A percentile compares a stretch with the other conserved stretches of the same genome.
These are phyloP conservation scores for Vanrija sp. DNA, from an alignment of 1,284 basidiomycete species.

Conservation along the genomic window DNA sequence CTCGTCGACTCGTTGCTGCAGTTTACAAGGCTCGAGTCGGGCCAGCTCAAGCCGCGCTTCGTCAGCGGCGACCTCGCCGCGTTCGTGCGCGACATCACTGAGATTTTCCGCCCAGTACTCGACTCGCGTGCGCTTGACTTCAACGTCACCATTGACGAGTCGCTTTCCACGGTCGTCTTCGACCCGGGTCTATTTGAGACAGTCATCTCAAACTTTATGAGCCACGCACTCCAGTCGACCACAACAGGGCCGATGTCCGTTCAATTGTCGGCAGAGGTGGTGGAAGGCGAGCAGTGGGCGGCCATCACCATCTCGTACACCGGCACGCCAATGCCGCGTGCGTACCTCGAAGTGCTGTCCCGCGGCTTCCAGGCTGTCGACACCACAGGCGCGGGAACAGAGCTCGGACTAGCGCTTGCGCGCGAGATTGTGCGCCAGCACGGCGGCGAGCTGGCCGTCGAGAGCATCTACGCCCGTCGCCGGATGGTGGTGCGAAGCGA, in stretches of 20 bases:
- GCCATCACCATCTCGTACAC: no score
- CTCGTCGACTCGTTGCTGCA: constrained; percentile 44
- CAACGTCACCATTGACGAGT: constrained; percentile 28
- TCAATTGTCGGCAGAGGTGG: constrained; percentile 20
- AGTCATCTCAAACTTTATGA: constrained; percentile 43
- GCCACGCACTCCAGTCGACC: constrained; percentile 48
- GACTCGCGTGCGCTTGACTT: constrained; percentile 22
- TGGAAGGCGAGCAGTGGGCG: neutral
- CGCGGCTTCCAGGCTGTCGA: no score
- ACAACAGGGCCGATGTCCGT: constrained; percentile 34
- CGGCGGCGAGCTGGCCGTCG: constrained; percentile 45
- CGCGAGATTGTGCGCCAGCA: constrained; percentile 50
- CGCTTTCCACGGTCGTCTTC: constrained; percentile 40
- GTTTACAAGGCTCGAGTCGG: constrained; percentile 43
- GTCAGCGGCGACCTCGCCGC: constrained; percentile 30
- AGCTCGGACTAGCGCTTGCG: constrained; percentile 18
- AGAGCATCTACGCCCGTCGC: neutral
- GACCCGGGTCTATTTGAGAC: constrained; percentile 49
- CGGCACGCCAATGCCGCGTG: no score
- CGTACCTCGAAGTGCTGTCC: no score
- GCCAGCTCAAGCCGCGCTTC: constrained; percentile 31
- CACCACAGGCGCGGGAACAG: no score
- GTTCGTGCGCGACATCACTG: constrained; percentile 34
- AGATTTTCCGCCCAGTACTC: constrained; percentile 31
- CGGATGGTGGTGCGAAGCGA: neutral